Evolutionary conservation across 495 filamentous ascomycete genomes (phyloP), one percentile per base, ranked within the genome.

Genomic region (Poronia punctata): DNA sequence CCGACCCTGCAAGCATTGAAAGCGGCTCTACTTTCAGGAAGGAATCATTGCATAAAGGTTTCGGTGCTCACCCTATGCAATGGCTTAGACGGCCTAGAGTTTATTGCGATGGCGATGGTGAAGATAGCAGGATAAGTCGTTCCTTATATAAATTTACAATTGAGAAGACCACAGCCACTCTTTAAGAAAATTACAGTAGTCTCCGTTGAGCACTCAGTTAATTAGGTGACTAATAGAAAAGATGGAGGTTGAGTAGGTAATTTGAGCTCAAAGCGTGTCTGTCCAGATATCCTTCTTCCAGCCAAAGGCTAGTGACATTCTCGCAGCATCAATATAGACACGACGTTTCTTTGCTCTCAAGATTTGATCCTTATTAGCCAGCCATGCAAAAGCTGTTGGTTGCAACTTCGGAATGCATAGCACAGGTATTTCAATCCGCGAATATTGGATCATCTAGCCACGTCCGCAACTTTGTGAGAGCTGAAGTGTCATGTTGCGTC

Each of bases 401-500:
- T 35, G 16, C 33, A 14, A 15, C 19, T 24, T 24, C 19, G 20
- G 20, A 23, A 8, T 22, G 33, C 24, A 35, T 21, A 35, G 33
- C 4, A 12, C 12, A 35, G 33, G 22, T 28, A 28, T 36, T 45
- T 34, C n/a, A 46, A 26, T 26, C 26, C 11, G 40, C 43, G 35
- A 46, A 46, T 46, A 22, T 46, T 37, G 45, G 45, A 7, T 36
- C 26, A 28, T 45, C 30, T 11, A 59, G 28, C 57, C 57, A 61
- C 15, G 18, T 36, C 5, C 49, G 35, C 23, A 64, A 37, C 35
- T 57, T 59, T 7, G 22, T 43, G 15, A 61, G 35, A 26, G 50
- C 59, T 52, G 38, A 59, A 20, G 40, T 23, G 40, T 61, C 60
- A 43, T 61, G 60, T 26, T 43, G n/a, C 21, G n/a, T 38, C n/a